phyloP scores from a whole-genome alignment of 257 asterid species.

The Eucommia ulmoides region DNA sequence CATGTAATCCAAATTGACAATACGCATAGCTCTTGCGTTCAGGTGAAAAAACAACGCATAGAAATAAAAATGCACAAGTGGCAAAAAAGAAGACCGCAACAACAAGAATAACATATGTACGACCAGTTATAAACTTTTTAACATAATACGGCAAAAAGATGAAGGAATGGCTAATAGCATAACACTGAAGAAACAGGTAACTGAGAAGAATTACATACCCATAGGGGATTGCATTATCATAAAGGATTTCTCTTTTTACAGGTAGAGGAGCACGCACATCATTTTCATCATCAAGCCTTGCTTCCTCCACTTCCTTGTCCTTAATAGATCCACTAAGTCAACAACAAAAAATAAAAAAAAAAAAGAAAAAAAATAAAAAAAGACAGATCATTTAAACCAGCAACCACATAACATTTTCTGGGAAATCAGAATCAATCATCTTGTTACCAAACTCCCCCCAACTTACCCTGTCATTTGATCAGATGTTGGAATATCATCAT shows the following conservation, averaged over 20 bases:
- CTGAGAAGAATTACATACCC: slow-evolving; percentile 39
- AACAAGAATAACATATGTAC: too few species aligned
- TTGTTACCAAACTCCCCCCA: not conserved
- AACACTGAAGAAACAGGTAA: slow-evolving; percentile 22
- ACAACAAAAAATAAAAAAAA: slow-evolving; percentile 7
- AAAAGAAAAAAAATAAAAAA: slow-evolving; percentile 7
- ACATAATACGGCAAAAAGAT: too few species aligned
- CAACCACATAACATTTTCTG: not conserved
- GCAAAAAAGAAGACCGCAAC: too few species aligned
- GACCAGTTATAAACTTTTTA: too few species aligned
- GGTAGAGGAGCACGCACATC: slow-evolving; percentile 91
- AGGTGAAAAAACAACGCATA: too few species aligned
- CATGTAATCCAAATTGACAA: too few species aligned
- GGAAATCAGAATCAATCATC: too few species aligned
- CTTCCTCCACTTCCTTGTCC: slow-evolving; percentile 30
- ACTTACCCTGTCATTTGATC: slow-evolving; percentile 49
- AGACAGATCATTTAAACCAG: slow-evolving; percentile 2
- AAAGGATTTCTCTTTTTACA: slow-evolving; percentile 85
- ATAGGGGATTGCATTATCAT: slow-evolving; percentile 45
- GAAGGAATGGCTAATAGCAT: too few species aligned
- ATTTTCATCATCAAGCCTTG: slow-evolving; percentile 35
- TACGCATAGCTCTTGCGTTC: too few species aligned
- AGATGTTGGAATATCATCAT: slow-evolving; percentile 27
- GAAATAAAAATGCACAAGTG: too few species aligned
- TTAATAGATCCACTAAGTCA: slow-evolving; percentile 30